Conservation (phyloP, 768 basidiomycete species). For the Phanerochaete sordida region DNA sequence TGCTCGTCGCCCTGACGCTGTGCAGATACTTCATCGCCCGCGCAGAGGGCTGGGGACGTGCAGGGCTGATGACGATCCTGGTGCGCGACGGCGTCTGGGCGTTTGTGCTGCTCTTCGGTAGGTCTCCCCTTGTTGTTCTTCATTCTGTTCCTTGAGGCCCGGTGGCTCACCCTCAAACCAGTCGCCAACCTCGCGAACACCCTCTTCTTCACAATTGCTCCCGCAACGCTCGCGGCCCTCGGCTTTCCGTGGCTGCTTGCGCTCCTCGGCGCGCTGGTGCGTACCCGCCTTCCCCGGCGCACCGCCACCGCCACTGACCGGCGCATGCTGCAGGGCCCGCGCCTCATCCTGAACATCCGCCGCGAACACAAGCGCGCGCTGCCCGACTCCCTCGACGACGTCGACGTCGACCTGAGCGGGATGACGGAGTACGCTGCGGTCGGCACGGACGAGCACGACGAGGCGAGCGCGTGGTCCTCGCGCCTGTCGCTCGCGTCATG, state of each 20-base stretch:
- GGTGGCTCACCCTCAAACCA: too few species aligned
- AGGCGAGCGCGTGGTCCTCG: not conserved
- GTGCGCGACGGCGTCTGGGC: constrained; percentile 19
- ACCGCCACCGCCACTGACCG: not conserved
- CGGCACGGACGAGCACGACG: not conserved
- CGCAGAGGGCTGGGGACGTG: constrained; percentile 11
- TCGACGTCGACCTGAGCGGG: not conserved
- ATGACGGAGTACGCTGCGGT: not conserved
- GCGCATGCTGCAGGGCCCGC: constrained; percentile 7
- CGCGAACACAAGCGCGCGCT: not conserved
- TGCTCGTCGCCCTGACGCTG: constrained; percentile 17
- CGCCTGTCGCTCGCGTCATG: not conserved
- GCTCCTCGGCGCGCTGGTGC: constrained; percentile 10
- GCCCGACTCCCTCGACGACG: not conserved
- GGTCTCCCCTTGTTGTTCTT: not conserved
- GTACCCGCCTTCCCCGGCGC: not conserved
- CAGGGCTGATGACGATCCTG: constrained; percentile 10
- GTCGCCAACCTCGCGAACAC: constrained; percentile 13
- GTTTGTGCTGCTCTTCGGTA: constrained; percentile 18
- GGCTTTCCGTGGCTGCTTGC: constrained; percentile 16
- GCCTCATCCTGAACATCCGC: constrained; percentile 14
- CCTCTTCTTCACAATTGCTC: constrained; percentile 12
- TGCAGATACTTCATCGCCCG: constrained; percentile 11
- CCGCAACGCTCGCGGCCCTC: constrained; percentile 7
- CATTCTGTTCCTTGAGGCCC: not conserved